These are phyloP conservation scores for Salvia splendens DNA, from an alignment of 257 asterid genomes.

Conservation along the genomic window DNA sequence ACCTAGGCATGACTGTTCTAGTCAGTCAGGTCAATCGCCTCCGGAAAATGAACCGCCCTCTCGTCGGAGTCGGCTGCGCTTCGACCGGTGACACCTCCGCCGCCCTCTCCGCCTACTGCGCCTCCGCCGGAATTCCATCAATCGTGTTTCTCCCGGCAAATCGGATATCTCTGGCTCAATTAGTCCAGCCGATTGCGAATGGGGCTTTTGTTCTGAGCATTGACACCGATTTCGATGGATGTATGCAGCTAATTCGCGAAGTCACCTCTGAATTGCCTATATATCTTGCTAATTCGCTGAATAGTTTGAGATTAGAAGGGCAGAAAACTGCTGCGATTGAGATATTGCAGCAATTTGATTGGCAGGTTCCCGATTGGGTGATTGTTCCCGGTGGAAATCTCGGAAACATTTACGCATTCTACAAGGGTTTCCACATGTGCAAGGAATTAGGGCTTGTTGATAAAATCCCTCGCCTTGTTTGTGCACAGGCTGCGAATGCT, in stretches of 20 bases:
- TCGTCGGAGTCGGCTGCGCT: conserved; percentile 85
- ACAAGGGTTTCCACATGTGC: conserved; percentile 86
- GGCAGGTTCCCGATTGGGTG: conserved; percentile 95
- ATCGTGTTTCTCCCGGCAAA: conserved; percentile 77
- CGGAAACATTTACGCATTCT: conserved; percentile 85
- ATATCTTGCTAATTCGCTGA: conserved; percentile 75
- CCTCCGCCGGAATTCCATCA: conserved; percentile 79
- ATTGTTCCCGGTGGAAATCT: conserved; percentile 87
- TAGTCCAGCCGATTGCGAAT: conserved; percentile 88
- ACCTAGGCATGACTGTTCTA: conserved; percentile 82
- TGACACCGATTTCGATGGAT: conserved; percentile 88
- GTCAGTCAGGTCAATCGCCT: conserved; percentile 78
- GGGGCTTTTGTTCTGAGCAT: conserved; percentile 85
- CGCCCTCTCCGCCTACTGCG: conserved; percentile 77
- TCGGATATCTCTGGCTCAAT: conserved; percentile 67
- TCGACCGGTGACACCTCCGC: conserved; percentile 87
- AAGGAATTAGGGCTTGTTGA: conserved; percentile 83
- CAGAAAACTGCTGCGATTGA: conserved; percentile 91
- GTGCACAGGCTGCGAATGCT: conserved; percentile 90
- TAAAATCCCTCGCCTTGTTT: conserved; percentile 73
- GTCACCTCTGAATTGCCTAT: conserved; percentile 83
- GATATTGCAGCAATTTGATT: conserved; percentile 81
- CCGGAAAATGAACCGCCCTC: conserved; percentile 67
- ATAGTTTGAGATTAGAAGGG: conserved; percentile 81
- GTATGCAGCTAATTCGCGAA: conserved; percentile 87